Conservation (phyloP, 768 basidiomycete species). For the Suillus paluster region DNA sequence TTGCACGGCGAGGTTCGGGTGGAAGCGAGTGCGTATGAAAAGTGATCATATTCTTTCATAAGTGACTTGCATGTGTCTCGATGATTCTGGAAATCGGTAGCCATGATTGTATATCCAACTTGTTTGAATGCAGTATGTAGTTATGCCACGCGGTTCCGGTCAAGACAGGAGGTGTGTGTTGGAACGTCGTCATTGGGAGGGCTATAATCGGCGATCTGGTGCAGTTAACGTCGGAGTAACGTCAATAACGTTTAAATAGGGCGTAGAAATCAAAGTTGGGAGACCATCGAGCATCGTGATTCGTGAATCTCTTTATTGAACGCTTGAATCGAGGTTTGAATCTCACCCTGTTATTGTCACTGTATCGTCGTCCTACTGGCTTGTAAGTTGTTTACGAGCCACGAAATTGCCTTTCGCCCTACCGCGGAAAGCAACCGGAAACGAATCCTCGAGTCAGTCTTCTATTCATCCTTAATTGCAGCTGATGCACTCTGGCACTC, state of each 20-base stretch:
- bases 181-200: not conserved
- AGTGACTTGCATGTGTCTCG: conserved; percentile 6
- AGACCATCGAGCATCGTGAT: too few species aligned
- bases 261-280: not conserved
- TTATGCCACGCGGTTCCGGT: not conserved
- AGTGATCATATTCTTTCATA: conserved; percentile 10
- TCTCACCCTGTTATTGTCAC: not conserved
- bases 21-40: conserved; percentile 11
- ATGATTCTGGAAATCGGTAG: conserved; percentile 7
- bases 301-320: conserved; percentile 4
- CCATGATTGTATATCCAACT: not conserved
- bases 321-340: not conserved
- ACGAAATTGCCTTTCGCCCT: not conserved
- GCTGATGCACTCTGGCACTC: conserved; percentile 5
- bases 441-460: not conserved
- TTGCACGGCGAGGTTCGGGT: conserved; percentile 4
- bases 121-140: not conserved
- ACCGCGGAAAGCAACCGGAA: not conserved
- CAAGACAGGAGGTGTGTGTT: not conserved
- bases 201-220: conserved; percentile 7
- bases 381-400: not conserved
- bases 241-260: not conserved
- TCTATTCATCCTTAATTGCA: not conserved
- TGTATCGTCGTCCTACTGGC: not conserved
- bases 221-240: not conserved